Evolutionary conservation across 257 asterid genomes (phyloP).

Genomic region (Nicotiana otophora): DNA sequence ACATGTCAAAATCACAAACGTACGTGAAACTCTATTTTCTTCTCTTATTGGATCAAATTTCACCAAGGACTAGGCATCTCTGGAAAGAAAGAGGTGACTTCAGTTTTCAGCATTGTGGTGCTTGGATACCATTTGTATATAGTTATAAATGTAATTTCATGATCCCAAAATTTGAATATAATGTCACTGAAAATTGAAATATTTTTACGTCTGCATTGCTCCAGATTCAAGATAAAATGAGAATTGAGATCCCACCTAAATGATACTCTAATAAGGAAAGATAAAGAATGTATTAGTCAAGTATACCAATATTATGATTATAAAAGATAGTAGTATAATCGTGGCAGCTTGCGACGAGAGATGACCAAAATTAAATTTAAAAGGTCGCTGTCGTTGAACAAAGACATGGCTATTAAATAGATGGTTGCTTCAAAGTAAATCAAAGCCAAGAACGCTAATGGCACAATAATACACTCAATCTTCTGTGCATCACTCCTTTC

Average conservation of each 20-base stretch:
- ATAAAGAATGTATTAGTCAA: too few species aligned
- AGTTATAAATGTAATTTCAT: too few species aligned
- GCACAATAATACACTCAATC: background rate
- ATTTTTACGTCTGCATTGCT: background rate
- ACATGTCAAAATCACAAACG: background rate
- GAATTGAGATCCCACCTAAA: background rate
- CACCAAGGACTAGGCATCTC: too few species aligned
- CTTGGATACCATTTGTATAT: too few species aligned
- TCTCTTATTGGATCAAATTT: too few species aligned
- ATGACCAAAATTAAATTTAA: background rate
- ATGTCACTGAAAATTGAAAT: too few species aligned
- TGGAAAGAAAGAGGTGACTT: too few species aligned
- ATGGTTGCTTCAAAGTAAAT: background rate
- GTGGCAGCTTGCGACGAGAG: background rate
- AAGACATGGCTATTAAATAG: background rate
- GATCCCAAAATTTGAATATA: too few species aligned
- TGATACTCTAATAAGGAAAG: background rate
- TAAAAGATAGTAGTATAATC: background rate
- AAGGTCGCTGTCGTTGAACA: background rate
- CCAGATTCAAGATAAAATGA: background rate
- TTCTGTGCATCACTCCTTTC: background rate
- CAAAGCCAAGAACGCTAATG: background rate
- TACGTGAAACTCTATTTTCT: background rate
- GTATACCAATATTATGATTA: too few species aligned
- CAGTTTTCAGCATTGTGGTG: too few species aligned